A percentile compares a stretch with the other conserved stretches of the same genome.
Conservation (phyloP, 2,329 filamentous ascomycete species). For the Colletotrichum truncatum region DNA sequence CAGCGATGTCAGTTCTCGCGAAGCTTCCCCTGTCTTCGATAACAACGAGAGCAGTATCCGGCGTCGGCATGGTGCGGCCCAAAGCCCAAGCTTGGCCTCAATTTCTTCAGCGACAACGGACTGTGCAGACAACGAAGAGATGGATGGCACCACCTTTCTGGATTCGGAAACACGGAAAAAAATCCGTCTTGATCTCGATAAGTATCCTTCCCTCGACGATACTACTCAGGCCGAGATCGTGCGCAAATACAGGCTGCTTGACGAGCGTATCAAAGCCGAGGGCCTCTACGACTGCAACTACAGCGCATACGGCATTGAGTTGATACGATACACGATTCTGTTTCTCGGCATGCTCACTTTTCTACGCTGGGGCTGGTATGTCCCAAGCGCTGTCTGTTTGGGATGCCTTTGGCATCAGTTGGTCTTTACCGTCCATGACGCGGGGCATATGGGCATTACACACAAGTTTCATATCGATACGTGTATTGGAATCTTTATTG, state of each 20-base stretch:
- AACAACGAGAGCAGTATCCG: slow-evolving; percentile 39
- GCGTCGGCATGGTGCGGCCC: slow-evolving; percentile 36
- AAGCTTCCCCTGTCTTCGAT: slow-evolving; percentile 62
- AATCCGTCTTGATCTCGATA: slow-evolving; percentile 78
- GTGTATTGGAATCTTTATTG: slow-evolving; percentile 87
- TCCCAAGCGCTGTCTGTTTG: slow-evolving; percentile 75
- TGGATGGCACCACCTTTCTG: slow-evolving; percentile 70
- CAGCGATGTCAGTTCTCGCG: slow-evolving; percentile 62
- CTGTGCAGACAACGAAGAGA: slow-evolving; percentile 52
- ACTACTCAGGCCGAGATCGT: slow-evolving; percentile 80
- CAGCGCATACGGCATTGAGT: slow-evolving; percentile 79
- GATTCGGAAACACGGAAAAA: slow-evolving; percentile 79
- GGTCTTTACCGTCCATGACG: slow-evolving; percentile 93
- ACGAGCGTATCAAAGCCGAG: slow-evolving; percentile 75
- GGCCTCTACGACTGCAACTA: slow-evolving; percentile 90
- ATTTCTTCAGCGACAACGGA: slow-evolving; percentile 68
- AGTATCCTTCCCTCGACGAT: slow-evolving; percentile 82
- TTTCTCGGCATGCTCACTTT: slow-evolving; percentile 69
- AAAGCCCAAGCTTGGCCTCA: slow-evolving; percentile 51
- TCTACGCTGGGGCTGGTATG: slow-evolving; percentile 73
- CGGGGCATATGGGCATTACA: slow-evolving; percentile 97
- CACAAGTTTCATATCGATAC: slow-evolving; percentile 87
- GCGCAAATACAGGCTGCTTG: slow-evolving; percentile 81
- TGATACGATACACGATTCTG: slow-evolving; percentile 75
- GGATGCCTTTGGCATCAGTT: slow-evolving; percentile 94